Evolutionary conservation across 2,329 filamentous ascomycete genomes (phyloP), one percentile per base, ranked within the genome.

Genomic region (Uncinocarpus reesii): DNA sequence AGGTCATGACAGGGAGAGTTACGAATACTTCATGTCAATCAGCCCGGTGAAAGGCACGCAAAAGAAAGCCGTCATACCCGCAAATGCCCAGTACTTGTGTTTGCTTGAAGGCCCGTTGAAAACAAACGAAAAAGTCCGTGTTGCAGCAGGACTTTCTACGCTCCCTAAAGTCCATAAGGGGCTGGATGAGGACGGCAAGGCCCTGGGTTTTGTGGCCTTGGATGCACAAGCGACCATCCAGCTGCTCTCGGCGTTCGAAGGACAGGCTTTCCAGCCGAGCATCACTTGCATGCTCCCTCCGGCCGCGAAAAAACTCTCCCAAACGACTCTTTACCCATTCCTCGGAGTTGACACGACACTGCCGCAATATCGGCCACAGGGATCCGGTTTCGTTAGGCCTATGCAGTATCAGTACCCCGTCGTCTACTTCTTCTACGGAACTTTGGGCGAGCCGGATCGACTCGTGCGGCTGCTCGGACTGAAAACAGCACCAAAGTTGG

Each of bases 381-480:
- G 15, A 7, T 15, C 20, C 2, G 37, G 16, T 15, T 4, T 5
- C 16, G 37, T 40, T 4, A 26, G 26, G n/a, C 56, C 53, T 1
- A 11, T 58, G 0, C 61, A 61, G 44, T 42, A 62, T 34, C 43
- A 66, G 40, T 66, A 59, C 36, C 63, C 63, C 0, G 64, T 72
- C 0, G 68, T 62, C 60, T 71, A 70, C 51, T 71, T 70, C 55
- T 69, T 71, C 52, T 70, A 71, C 51, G 65, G 67, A 10, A 69
- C 62, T 0, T 57, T 70, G 2, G 61, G 56, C 1, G 57, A 67
- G 7, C 43, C 58, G 13, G 38, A 42, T 8, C 26, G 32, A 2
- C 29, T 42, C 5, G 10, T n/a, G 15, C 24, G 35, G 23, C 13
- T 38, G 28, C 38, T 48, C 20, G 37, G 18, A 18, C 38, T 48